These are phyloP conservation scores for Pythium aquatile DNA, from an alignment of 352 stramenopile genomes.

Conservation along the genomic window DNA sequence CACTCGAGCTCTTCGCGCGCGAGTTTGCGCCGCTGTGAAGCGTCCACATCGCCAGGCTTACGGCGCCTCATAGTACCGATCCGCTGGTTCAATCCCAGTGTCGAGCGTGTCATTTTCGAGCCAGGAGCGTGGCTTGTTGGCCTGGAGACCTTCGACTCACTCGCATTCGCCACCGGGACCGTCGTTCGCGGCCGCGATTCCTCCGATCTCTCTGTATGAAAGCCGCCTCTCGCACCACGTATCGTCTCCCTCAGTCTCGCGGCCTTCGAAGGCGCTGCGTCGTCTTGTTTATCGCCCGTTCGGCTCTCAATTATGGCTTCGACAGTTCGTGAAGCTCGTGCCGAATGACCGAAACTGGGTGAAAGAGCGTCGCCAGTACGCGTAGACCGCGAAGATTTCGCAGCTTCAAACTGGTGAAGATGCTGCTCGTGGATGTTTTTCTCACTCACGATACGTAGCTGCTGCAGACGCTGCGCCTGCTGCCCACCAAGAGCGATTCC, in stretches of 20 bases:
- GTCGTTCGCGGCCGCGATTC: slow-evolving; percentile 21
- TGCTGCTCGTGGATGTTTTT: slow-evolving; percentile 38
- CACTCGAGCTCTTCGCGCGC: slow-evolving; percentile 48
- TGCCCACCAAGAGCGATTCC: slow-evolving; percentile 39
- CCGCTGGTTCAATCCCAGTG: slow-evolving; percentile 18
- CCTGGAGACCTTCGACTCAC: not conserved
- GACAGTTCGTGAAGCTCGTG: slow-evolving; percentile 31
- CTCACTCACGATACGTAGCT: slow-evolving; percentile 39
- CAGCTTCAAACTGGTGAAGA: slow-evolving; percentile 16
- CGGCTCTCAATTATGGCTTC: slow-evolving; percentile 47
- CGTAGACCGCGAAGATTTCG: not conserved
- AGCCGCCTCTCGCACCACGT: slow-evolving; percentile 34
- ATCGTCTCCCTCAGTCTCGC: slow-evolving; percentile 39
- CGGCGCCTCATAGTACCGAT: slow-evolving; percentile 43
- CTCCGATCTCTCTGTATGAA: slow-evolving; percentile 46
- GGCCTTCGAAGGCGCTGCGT: slow-evolving; percentile 20
- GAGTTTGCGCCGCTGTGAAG: slow-evolving; percentile 21
- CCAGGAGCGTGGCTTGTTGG: slow-evolving; percentile 11
- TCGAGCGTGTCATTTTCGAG: not conserved
- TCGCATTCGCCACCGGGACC: not conserved
- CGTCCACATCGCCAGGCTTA: not conserved
- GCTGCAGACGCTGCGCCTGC: slow-evolving; percentile 45
- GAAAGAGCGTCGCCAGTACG: not conserved
- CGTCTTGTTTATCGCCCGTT: not conserved
- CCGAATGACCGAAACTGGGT: slow-evolving; percentile 10